phyloP scores from a whole-genome alignment of 1,139 yeast species.

The Suhomyces taliae region DNA sequence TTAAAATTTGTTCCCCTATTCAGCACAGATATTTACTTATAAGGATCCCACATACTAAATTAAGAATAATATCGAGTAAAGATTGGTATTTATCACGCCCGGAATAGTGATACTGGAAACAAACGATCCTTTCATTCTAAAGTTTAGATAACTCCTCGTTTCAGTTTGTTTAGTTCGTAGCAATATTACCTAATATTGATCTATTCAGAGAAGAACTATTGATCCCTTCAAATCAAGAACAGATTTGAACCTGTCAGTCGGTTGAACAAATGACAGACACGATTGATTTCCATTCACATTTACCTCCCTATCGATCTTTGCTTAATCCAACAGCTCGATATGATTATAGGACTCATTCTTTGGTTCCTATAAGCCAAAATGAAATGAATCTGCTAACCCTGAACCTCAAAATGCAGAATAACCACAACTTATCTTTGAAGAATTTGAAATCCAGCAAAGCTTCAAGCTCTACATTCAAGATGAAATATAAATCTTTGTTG shows the following conservation, averaged over 20 bases:
- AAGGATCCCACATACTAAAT: too few relatives aligned
- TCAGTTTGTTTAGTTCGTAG: not conserved
- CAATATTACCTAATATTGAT: not conserved
- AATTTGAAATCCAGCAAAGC: constrained; percentile 9
- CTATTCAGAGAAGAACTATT: too few relatives aligned
- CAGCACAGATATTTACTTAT: not conserved
- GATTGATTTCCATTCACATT: constrained; percentile 33
- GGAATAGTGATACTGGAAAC: too few relatives aligned
- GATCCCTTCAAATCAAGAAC: too few relatives aligned
- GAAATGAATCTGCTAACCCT: constrained; percentile 23
- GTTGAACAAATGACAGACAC: constrained; percentile 4
- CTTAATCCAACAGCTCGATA: constrained; percentile 43
- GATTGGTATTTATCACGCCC: not conserved
- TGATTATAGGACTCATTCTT: constrained; percentile 43
- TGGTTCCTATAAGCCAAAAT: constrained; percentile 39
- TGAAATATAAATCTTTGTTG: constrained; percentile 45
- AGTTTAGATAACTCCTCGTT: too few relatives aligned
- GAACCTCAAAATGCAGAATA: constrained; percentile 11
- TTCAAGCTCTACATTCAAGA: constrained; percentile 26
- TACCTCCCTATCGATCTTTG: constrained; percentile 48
- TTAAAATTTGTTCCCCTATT: constrained; percentile 5
- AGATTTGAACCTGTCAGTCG: too few relatives aligned
- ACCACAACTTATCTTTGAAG: constrained; percentile 16
- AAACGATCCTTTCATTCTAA: too few relatives aligned
- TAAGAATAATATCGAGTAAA: too few relatives aligned